Base-by-base conservation (phyloP, 805 yeast genomes). In the Candida ponderosae region DNA sequence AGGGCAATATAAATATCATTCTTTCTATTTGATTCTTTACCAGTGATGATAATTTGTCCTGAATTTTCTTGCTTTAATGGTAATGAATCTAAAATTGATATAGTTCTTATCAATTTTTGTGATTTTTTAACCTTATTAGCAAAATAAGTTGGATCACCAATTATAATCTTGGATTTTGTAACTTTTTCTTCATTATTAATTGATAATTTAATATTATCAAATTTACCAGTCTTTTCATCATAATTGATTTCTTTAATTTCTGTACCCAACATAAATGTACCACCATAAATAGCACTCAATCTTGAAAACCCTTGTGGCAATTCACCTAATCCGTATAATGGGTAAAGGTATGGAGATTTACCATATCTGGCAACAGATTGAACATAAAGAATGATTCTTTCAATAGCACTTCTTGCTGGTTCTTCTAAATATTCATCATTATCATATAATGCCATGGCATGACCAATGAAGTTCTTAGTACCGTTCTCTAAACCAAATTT, bases 291-390 rank as follows among this genome's bases (percentile, higher is more conserved):
- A 19, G 98, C 98, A 36, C 95, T 81, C 43, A 93, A 75, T 59
- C 98, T 76, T 10, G 97, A 97, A 67, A 93, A 93, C 8, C 97
- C 98, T 65, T 93, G 98, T n/a, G 98, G 98, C 42, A 93, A 71
- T 62, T 93, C 98, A 36, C 98, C 98, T 40, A 93, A 72, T 7
- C 98, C 98, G 56, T 93, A 93, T 53, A 90, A 68, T 34, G 98
- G 98, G 58, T 93, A 93, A 43, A 93, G 74, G 59, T 93, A 93
- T 11, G 98, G 98, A 7, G 96, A 85, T 63, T 89, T 89, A 40
- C 98, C 97, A 61, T 84, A 93, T 52, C 93, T 79, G 21, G 96
- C 93, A 42, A 93, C 94, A 13, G 95, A 84, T 50, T 85, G 86
- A 34, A 86, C 81, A 54, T 93, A 93, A 42, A 93, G 70, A 35